These are phyloP conservation scores for Cryptosporidium tyzzeri DNA, from an alignment of 169 alveolate genomes.

Conservation along the genomic window DNA sequence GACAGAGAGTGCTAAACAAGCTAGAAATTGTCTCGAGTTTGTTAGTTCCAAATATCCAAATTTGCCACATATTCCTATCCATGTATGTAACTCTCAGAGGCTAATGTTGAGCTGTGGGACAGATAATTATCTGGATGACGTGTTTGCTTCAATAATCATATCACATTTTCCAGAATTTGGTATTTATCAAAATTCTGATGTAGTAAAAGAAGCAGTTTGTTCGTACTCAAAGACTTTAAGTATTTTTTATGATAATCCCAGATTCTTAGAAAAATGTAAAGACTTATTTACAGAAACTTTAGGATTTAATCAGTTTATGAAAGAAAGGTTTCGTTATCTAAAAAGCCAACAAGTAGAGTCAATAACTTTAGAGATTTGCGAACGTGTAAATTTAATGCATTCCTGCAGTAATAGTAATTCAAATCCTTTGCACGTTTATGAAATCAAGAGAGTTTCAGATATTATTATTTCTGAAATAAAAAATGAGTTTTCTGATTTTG, in stretches of 20 bases:
- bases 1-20: not conserved
- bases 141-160: conserved; percentile 7
- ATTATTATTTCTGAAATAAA: conserved; percentile 19
- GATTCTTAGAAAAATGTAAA: not conserved
- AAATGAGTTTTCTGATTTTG: conserved; percentile 39
- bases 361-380: not conserved
- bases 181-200: not conserved
- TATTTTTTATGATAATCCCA: not conserved
- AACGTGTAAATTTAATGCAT: conserved; percentile 19
- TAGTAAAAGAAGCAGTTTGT: not conserved
- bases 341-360: not conserved
- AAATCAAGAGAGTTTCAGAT: conserved; percentile 26
- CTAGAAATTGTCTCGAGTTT: conserved; percentile 13
- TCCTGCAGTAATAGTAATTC: not conserved
- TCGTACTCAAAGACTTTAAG: not conserved
- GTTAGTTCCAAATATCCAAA: not conserved
- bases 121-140: not conserved
- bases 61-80: conserved; percentile 43
- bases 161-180: not conserved
- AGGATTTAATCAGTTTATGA: not conserved
- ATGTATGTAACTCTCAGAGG: conserved; percentile 21
- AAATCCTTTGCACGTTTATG: not conserved
- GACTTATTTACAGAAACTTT: not conserved
- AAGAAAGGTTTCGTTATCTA: not conserved
- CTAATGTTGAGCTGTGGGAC: conserved; percentile 10